Evolutionary conservation across 495 filamentous ascomycete genomes (phyloP).

Genomic region (Penicillium waksmanii): DNA sequence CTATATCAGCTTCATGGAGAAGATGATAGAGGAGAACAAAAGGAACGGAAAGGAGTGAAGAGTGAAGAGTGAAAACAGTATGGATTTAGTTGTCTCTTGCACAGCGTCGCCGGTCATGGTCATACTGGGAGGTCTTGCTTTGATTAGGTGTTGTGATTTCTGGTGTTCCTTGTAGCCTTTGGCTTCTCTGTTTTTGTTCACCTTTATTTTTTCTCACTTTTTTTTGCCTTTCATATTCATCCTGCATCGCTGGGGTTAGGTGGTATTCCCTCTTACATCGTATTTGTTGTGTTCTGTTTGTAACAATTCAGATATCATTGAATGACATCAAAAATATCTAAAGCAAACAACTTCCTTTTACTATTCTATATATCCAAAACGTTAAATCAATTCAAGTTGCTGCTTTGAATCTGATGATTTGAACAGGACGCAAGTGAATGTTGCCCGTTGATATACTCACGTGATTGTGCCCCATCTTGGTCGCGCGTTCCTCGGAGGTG

Average conservation of each 20-base stretch:
- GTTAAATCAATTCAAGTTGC: background rate
- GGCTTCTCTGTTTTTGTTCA: slow-evolving; percentile 3
- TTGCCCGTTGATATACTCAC: slow-evolving; percentile 4
- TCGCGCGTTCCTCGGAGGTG: slow-evolving; percentile 7
- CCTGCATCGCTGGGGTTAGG: slow-evolving; percentile 39
- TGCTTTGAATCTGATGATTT: background rate
- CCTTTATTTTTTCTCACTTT: slow-evolving; percentile 15
- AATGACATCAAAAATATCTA: slow-evolving; percentile 16
- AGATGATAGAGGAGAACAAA: slow-evolving; percentile 54
- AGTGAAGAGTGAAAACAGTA: slow-evolving; percentile 5
- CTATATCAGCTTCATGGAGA: slow-evolving; percentile 92
- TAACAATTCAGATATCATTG: slow-evolving; percentile 28
- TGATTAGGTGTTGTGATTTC: slow-evolving; percentile 31
- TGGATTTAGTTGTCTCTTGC: slow-evolving; percentile 26
- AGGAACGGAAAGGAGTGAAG: slow-evolving; percentile 39
- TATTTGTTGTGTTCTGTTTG: slow-evolving; percentile 12
- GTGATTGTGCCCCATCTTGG: slow-evolving; percentile 11
- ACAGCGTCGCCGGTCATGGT: slow-evolving; percentile 32
- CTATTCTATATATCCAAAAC: background rate
- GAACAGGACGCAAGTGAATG: no score
- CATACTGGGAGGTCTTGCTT: slow-evolving; percentile 25
- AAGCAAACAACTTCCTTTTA: background rate
- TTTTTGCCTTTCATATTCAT: slow-evolving; percentile 26
- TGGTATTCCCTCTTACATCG: slow-evolving; percentile 27
- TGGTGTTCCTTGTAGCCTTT: slow-evolving; percentile 11